A percentile compares a stretch with the other conserved stretches of the same genome.
Conservation (phyloP, 2,329 filamentous ascomycete genomes). For the Zalaria obscura region DNA sequence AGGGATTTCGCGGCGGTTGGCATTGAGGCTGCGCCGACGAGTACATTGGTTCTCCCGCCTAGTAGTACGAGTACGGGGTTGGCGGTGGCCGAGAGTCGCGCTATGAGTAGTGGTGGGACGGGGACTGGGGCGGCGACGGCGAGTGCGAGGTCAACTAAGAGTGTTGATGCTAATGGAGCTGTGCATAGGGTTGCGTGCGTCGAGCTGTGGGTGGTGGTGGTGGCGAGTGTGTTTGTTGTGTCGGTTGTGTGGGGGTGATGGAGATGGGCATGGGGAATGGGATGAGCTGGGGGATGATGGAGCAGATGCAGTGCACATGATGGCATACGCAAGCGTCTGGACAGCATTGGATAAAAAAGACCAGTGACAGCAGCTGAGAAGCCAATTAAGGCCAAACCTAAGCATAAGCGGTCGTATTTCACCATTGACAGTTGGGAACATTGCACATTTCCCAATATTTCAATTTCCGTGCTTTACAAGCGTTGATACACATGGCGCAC, state of each 20-base stretch:
- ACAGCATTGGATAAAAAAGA: too few relatives aligned
- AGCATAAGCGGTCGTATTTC: too few relatives aligned
- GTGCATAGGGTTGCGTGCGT: neutral
- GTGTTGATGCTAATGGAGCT: neutral
- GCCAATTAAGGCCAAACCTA: too few relatives aligned
- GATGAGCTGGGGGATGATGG: neutral
- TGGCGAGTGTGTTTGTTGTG: neutral
- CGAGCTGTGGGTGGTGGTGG: neutral
- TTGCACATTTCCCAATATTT: too few relatives aligned
- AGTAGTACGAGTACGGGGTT: neutral
- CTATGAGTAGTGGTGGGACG: neutral
- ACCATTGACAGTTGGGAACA: too few relatives aligned
- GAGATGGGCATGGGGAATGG: neutral
- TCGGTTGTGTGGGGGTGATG: neutral
- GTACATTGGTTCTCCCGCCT: neutral
- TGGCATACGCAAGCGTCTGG: too few relatives aligned
- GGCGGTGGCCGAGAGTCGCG: neutral
- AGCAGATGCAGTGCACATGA: neutral
- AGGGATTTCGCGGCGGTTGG: neutral
- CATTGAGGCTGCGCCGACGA: conserved; percentile 1
- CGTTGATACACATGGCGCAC: too few relatives aligned
- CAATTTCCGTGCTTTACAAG: too few relatives aligned
- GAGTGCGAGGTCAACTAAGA: neutral
- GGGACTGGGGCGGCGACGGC: too few relatives aligned
- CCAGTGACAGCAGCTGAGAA: too few relatives aligned